These are phyloP conservation scores for Moelleriella libera DNA, from an alignment of 2,329 filamentous ascomycete species.

Conservation along the genomic window DNA sequence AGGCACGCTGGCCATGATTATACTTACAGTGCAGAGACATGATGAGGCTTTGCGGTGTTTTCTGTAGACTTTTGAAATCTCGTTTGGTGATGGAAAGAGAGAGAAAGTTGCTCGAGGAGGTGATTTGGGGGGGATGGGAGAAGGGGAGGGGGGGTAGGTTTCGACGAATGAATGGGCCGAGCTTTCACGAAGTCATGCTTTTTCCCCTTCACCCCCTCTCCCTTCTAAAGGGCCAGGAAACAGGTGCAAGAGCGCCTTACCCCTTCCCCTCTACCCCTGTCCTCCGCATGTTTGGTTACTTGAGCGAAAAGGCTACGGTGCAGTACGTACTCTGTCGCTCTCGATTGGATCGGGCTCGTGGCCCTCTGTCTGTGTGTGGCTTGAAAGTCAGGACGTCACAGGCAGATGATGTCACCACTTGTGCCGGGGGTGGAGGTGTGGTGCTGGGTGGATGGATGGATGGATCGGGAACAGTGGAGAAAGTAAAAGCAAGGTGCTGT, in stretches of 20 bases:
- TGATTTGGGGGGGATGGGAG: no score
- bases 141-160: no score
- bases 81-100: no score
- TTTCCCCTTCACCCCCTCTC: no score
- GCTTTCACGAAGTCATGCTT: background rate
- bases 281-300: background rate
- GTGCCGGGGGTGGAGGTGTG: no score
- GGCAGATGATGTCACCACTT: slow-evolving; percentile 27
- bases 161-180: no score
- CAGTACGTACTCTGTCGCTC: slow-evolving; percentile 4
- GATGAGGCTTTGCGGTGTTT: slow-evolving; percentile 10
- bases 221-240: slow-evolving; percentile 2
- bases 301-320: background rate
- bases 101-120: no score
- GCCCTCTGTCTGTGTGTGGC: background rate
- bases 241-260: background rate
- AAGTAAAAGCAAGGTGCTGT: no score
- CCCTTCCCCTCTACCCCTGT: background rate
- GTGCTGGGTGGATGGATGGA: no score
- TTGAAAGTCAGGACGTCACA: slow-evolving; percentile 11
- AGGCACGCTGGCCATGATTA: background rate
- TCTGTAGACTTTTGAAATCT: no score
- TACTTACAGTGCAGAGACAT: slow-evolving; percentile 48
- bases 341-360: slow-evolving; percentile 8
- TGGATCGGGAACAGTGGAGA: no score